Base-by-base conservation (phyloP, 2,329 filamentous ascomycete species). In the Ophiosphaerella narmari region DNA sequence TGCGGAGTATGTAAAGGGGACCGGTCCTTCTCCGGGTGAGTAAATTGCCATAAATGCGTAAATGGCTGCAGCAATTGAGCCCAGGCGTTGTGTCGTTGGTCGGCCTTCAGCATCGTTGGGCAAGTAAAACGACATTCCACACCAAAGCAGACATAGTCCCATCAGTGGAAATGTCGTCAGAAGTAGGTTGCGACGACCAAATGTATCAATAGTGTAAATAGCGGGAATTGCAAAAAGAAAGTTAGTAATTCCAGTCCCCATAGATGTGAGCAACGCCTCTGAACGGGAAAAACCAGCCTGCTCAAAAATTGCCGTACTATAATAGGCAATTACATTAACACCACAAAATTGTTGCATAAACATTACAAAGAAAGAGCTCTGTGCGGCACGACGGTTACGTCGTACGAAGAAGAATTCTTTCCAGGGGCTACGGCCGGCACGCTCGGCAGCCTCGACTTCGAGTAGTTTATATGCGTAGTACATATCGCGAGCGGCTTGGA, bases 401-500 rank as follows among this genome's bases (percentile, higher is more conserved):
- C 66, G 62, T 14, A 71, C 66, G 1, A 48, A 40, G 57, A 73
- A 68, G 46, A 72, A 66, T 14, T 73, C 70, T 24, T 62, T 68
- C 43, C 67, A 67, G 1, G 64, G 39, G 52, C 48, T 73, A 40
- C 54, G 64, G 52, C 56, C 71, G 11, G 59, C 73, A 49, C 64
- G 72, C 33, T 70, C 59, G 32, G 61, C 67, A 11, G 63, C 66
- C 61, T 69, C 75, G 42, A 65, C 71, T 58, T 66, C 69, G 52
- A 65, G 71, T 44, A 72, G 57, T 38, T 68, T 66, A 37, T 67
- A 65, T 2, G 68, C 70, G 60, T 84, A 83, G 72, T 82, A 85
- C 56, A 80, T 75, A 52, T 84, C 82, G 33, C 82, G 71, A 0
- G 80, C 80, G 2, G 81, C 82, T 52, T 83, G 80, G 14, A 85